Evolutionary conservation across 257 asterid genomes (phyloP), one percentile per base, ranked within the genome.

Genomic region (Sherardia arvensis): DNA sequence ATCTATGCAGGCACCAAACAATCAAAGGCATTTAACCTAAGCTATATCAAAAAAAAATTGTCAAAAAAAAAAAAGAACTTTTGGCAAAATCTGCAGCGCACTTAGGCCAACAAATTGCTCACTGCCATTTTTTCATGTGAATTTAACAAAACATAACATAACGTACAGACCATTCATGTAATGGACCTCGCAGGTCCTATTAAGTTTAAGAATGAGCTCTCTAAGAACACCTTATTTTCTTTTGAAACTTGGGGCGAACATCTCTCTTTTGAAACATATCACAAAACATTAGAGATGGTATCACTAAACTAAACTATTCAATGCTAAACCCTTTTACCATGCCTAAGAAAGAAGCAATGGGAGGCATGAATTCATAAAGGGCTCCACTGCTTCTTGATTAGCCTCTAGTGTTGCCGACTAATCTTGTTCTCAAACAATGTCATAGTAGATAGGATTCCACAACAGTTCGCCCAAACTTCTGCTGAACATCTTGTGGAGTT

Each of bases 391-490:
- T 12, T 21, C 12, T 18, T 47, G 22, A 28, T 66, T 27, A 22
- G 47, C 21, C 45, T 40, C 36, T 53, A 26, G 22, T 30, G 28
- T 43, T 59, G 61, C 25, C 53, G 67, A 36, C 45, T 29, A 23
- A 68, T 62, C 54, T 30, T 3, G 34, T 57, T 5, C 23, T 28
- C 20, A 28, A 57, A 47, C 22, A 29, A 76, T 69, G 59, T 88
- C 75, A 89, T 65, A 88, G 74, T 66, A 87, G 76, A 74, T 81
- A 85, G 14, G 95, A 81, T 57, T 91, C 95, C 8, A 88, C 90
- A n/a, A 88, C 96, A 49, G 91, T 88, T 28, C 95, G 81, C 20
- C 98, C 98, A 15, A 89, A 87, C 87, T 87, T 87, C 65, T 89
- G 91, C 77, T 89, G 85, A 49, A 87, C 88, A 40, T 89, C 98